Conservation (phyloP, 257 asterid genomes). For the Solanum peruvianum region DNA sequence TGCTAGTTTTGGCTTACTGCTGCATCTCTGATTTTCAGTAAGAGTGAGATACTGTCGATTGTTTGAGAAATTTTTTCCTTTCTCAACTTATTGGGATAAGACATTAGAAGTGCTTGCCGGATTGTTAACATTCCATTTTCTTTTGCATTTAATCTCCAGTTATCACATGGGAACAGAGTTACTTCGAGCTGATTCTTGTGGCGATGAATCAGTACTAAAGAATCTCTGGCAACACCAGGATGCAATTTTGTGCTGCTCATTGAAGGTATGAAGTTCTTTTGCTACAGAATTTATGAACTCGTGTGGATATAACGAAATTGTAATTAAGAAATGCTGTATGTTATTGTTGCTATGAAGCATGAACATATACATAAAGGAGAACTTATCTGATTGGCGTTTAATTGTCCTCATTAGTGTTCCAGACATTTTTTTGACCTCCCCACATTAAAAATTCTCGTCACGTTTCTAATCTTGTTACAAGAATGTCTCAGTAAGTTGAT, state of each 20-base stretch:
- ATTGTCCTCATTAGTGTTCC: background rate
- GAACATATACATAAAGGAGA: background rate
- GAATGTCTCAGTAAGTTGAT: background rate
- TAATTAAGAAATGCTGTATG: background rate
- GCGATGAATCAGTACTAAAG: slow-evolving; percentile 55
- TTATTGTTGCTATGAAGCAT: background rate
- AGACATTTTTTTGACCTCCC: background rate
- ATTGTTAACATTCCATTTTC: background rate
- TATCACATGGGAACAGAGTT: slow-evolving; percentile 67
- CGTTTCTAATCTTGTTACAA: background rate
- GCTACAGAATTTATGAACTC: background rate
- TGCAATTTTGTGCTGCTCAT: slow-evolving; percentile 88
- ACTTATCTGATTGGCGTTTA: background rate
- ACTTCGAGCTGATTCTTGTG: slow-evolving; percentile 34
- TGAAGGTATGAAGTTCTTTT: slow-evolving; percentile 48
- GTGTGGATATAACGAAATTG: background rate
- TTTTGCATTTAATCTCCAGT: slow-evolving; percentile 25
- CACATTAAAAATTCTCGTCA: background rate
- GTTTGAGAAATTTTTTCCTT: background rate
- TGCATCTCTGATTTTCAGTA: background rate
- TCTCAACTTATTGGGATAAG: background rate
- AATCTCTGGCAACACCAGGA: slow-evolving; percentile 95
- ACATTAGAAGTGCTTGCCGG: background rate
- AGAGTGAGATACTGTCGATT: background rate
- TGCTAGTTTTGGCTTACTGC: background rate